Evolutionary conservation across 1,284 basidiomycete genomes (phyloP), one percentile per base, ranked within the genome.

Genomic region (Lentinula novae-zelandiae): DNA sequence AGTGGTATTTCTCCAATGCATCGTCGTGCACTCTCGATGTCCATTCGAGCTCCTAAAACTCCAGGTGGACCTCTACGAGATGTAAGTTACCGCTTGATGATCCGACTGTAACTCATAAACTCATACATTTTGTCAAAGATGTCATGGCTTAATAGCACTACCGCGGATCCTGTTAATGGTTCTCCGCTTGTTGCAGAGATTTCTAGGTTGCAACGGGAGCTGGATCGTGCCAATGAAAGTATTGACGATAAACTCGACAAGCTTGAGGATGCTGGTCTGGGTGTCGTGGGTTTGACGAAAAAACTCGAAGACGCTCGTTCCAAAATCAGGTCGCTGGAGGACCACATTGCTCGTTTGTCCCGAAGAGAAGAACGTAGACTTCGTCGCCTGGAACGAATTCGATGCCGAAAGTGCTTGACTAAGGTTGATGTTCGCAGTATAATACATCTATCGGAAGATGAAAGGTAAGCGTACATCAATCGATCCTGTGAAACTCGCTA

Each of bases 211-310:
- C 88, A 92, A 65, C 75, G 76, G 12, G 85, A 93, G 64, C 83
- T 95, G 17, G 86, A 89, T 63, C 77, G 71, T 1, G 92, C 91
- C 3, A 93, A 94, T 70, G 84, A 90, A 48, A 89, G 83, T 66
- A 89, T 95, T 54, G 92, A 95, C 66, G 86, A 92, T 67, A 93
- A 93, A 71, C 78, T 95, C 8, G 89, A 91, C 69, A 85, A 87
- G 61, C 84, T 95, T 5, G 89, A 91, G 67, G 85, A 91, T 61
- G 88, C 89, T 2, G 91, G 90, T 1, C 72, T 87, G 4, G 88
- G 84, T 36, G 85, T 85, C 31, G 83, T 92, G 44, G 82, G 80
- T 8, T 76, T 92, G 38, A 87, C 86, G 0, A 79, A 81, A 73
- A 85, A 85, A 62, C 81, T 93, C 3, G 85, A 88, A 64, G 87